These are phyloP conservation scores for Lactifluus subvellereus DNA, from an alignment of 768 basidiomycete species.

Conservation along the genomic window DNA sequence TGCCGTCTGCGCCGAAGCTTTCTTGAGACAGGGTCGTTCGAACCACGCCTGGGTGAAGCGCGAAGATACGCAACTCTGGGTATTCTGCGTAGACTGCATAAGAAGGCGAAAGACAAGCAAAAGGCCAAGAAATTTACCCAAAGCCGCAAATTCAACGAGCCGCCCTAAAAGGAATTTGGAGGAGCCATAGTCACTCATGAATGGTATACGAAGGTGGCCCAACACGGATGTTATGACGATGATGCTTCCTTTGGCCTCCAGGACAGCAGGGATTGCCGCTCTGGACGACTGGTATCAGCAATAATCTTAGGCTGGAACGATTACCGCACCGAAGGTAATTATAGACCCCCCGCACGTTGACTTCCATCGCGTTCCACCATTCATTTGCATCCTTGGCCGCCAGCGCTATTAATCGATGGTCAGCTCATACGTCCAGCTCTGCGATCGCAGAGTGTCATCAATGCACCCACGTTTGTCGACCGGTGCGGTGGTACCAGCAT, in stretches of 20 bases:
- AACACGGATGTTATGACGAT: background rate
- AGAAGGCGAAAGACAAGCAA: no score
- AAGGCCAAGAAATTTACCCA: background rate
- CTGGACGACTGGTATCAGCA: background rate
- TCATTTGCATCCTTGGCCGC: background rate
- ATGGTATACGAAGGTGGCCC: slow-evolving; percentile 8
- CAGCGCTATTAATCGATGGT: background rate
- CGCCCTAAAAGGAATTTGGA: slow-evolving; percentile 12
- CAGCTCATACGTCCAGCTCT: background rate
- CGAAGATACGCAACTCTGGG: slow-evolving; percentile 2
- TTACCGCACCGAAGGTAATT: slow-evolving; percentile 18
- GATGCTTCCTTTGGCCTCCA: slow-evolving; percentile 9
- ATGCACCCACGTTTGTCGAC: background rate
- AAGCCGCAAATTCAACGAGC: slow-evolving; percentile 4
- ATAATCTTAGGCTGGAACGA: background rate
- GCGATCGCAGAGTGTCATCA: background rate
- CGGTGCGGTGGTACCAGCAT: slow-evolving; percentile 25
- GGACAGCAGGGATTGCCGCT: background rate
- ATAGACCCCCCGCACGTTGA: slow-evolving; percentile 10
- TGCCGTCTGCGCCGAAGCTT: background rate
- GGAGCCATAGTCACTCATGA: background rate
- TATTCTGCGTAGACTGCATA: background rate
- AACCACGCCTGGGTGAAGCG: slow-evolving; percentile 11
- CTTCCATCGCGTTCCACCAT: slow-evolving; percentile 12
- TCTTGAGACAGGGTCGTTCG: background rate